Percentiles rank a stretch among this genome's conserved stretches.
Evolutionary conservation across 192 early-diverging fungal species (phyloP).

Genomic region (Coemansia sp.): DNA sequence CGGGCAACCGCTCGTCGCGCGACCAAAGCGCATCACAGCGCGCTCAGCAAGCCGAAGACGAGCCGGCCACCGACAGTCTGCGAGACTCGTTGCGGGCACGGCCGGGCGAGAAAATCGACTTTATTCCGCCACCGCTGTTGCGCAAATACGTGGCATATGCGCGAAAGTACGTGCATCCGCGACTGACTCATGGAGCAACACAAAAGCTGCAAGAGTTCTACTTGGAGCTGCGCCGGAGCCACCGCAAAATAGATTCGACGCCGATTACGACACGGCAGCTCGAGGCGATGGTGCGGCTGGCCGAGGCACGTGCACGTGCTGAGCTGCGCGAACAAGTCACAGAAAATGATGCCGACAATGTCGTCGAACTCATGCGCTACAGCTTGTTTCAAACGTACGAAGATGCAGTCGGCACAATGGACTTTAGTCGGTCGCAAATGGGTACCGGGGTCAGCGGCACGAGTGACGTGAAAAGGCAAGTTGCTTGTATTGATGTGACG

Average conservation of each 20-base stretch:
- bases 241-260: constrained; percentile 64
- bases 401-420: constrained; percentile 56
- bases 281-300: constrained; percentile 73
- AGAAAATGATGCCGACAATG: constrained; percentile 68
- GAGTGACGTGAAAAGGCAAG: constrained; percentile 58
- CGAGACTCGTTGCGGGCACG: constrained; percentile 49
- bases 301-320: constrained; percentile 73
- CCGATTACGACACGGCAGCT: constrained; percentile 81
- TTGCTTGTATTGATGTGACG: constrained; percentile 3
- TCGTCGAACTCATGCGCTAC: constrained; percentile 73
- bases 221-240: constrained; percentile 60
- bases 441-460: constrained; percentile 57
- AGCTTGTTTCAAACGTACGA: constrained; percentile 61
- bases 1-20: constrained; percentile 18
- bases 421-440: constrained; percentile 62
- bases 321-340: constrained; percentile 76
- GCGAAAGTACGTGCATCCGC: constrained; percentile 70
- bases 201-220: constrained; percentile 69
- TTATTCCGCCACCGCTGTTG: constrained; percentile 62
- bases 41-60: neutral
- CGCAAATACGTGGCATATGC: constrained; percentile 88
- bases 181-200: constrained; percentile 60
- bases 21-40: constrained; percentile 6
- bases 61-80: constrained; percentile 10
- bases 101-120: constrained; percentile 57